phyloP scores from a whole-genome alignment of 331 rosid species.

The Rhamnella rubrinervis region DNA sequence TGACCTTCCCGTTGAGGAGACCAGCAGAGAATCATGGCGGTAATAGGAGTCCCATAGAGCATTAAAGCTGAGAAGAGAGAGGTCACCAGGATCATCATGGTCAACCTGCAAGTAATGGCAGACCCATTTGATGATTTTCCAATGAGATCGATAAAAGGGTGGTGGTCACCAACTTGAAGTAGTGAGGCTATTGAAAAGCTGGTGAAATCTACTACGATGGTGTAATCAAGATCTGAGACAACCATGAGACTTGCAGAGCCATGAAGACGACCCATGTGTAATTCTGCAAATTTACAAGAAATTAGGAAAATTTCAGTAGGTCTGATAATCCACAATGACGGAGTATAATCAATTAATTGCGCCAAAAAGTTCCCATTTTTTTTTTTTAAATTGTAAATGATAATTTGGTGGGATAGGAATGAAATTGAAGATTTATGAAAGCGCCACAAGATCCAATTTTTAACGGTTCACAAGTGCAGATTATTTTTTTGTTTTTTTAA shows the following conservation, averaged over 20 bases:
- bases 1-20: constrained; percentile 85
- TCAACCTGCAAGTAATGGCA: constrained; percentile 56
- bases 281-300: not conserved
- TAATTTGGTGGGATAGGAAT: too few species aligned
- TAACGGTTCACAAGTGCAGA: too few species aligned
- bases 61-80: constrained; percentile 64
- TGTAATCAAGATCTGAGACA: constrained; percentile 85
- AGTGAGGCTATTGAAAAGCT: not conserved
- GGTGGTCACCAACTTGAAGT: not conserved
- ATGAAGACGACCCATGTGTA: constrained; percentile 53
- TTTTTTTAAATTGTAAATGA: too few species aligned
- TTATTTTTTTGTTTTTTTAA: too few species aligned
- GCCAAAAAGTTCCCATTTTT: too few species aligned
- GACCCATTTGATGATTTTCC: not conserved
- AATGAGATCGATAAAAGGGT: not conserved
- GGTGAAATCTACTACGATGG: constrained; percentile 50
- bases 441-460: too few species aligned
- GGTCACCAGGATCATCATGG: constrained; percentile 60
- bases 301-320: too few species aligned
- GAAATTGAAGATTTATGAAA: too few species aligned
- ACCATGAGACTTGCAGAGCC: constrained; percentile 66
- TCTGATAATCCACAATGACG: too few species aligned
- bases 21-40: constrained; percentile 77
- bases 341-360: too few species aligned
- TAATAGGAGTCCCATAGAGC: constrained; percentile 83